Base-by-base conservation (phyloP, 169 alveolate genomes). In the Plasmodium knowlesi region DNA sequence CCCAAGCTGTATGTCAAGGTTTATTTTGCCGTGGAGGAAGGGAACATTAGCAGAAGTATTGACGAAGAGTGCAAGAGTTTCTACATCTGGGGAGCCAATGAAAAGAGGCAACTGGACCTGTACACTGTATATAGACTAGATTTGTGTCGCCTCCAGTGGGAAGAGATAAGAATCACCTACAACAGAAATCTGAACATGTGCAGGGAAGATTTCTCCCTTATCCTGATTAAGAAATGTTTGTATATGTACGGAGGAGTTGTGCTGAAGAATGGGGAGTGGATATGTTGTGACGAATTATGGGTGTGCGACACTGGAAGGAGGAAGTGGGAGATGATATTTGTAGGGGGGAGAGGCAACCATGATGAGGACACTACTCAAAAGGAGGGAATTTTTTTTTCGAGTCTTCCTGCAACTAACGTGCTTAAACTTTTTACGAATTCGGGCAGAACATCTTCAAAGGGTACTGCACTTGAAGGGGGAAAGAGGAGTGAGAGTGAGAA, bases 171-270 rank as follows among this genome's bases (percentile, higher is more conserved):
- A 71, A 67, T 84, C 39, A 84, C 92, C 2, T 71, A 84, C 9
- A 84, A 84, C 78, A 84, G 73, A 43, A 12, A 41, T 28, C 32
- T 84, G 50, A 84, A 84, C 54, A 1, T 71, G 14, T 71, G 50
- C 41, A 84, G 92, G 28, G 92, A 84, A 12, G 92, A 84, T 14
- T 84, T 84, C n/a, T 84, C 92, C 2, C 61, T 84, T 10, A 84
- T 41, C 0, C 54, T 84, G 34, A 5, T 41, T 19, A 84, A 70
- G 74, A 37, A 84, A 3, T 84, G 46, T 19, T 41, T 84, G 0
- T 84, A 84, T 30, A 28, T 84, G 78, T 84, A 25, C 28, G 92
- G 92, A 70, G 92, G 92, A 5, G 92, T 84, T 10, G 32, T 84
- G 28, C 28, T 41, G 4, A 34, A 50, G 5, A 30, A 41, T 37